Conservation (phyloP, 805 yeast species). For the Cyberlindnera veronae region DNA sequence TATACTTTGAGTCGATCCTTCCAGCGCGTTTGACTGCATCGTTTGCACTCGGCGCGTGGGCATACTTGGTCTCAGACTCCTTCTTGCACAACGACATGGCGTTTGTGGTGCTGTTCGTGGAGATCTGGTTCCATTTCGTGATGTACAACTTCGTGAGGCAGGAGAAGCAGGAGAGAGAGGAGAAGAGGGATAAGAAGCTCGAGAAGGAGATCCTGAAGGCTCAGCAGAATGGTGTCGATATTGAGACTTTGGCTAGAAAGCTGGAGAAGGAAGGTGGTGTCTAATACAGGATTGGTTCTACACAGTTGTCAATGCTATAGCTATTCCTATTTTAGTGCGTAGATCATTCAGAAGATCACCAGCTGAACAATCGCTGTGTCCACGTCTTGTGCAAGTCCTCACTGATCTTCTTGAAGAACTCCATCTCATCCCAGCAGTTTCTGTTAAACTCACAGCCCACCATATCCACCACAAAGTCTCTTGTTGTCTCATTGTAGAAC, state of each 20-base stretch:
- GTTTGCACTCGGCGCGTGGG: slow-evolving; percentile 47
- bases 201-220: slow-evolving; percentile 19
- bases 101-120: slow-evolving; percentile 54
- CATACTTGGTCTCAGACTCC: slow-evolving; percentile 43
- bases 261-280: slow-evolving; percentile 16
- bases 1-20: slow-evolving; percentile 56
- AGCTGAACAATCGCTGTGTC: slow-evolving; percentile 24
- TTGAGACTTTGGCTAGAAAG: slow-evolving; percentile 15
- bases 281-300: background rate
- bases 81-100: slow-evolving; percentile 59
- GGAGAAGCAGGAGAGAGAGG: slow-evolving; percentile 43
- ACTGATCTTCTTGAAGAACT: slow-evolving; percentile 32
- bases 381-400: slow-evolving; percentile 32
- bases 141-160: slow-evolving; percentile 61
- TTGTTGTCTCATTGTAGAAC: slow-evolving; percentile 34
- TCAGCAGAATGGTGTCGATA: slow-evolving; percentile 16
- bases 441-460: slow-evolving; percentile 37
- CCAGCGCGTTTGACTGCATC: slow-evolving; percentile 52
- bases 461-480: slow-evolving; percentile 38
- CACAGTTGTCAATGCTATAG: too few relatives aligned
- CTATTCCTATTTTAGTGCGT: too few relatives aligned
- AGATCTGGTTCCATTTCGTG: slow-evolving; percentile 67
- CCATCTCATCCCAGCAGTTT: slow-evolving; percentile 41
- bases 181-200: slow-evolving; percentile 38
- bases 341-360: background rate